Evolutionary conservation across 352 stramenopile genomes (phyloP).

Genomic region (Aphanomyces stellatus): DNA sequence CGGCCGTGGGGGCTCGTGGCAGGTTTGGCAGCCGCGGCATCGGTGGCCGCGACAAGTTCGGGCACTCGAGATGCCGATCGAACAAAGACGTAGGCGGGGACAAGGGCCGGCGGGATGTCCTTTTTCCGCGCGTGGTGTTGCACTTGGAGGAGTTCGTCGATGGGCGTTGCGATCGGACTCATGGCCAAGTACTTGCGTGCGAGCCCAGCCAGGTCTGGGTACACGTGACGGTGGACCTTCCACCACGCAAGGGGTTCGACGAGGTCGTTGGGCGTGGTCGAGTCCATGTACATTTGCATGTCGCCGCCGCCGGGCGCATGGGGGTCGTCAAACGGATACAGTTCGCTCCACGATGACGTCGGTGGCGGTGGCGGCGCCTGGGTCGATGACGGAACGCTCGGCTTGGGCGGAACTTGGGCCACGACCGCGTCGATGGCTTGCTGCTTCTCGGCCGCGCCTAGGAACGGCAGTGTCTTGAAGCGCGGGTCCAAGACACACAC

Average conservation of each 20-base stretch:
- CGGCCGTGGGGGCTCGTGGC: not conserved
- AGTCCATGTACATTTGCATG: slow-evolving; percentile 65
- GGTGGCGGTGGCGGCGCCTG: too few species aligned
- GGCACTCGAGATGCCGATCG: slow-evolving; percentile 65
- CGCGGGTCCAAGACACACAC: slow-evolving; percentile 59
- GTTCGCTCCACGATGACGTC: not conserved
- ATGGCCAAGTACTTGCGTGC: slow-evolving; percentile 72
- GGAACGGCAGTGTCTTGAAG: slow-evolving; percentile 66
- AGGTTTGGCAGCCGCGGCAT: not conserved
- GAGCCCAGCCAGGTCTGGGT: slow-evolving; percentile 55
- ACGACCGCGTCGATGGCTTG: slow-evolving; percentile 17
- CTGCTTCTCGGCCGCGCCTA: slow-evolving; percentile 41
- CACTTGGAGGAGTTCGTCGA: slow-evolving; percentile 68
- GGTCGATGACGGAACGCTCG: not conserved
- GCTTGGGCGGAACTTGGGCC: slow-evolving; percentile 29
- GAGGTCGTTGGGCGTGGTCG: slow-evolving; percentile 47
- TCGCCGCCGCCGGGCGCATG: slow-evolving; percentile 40
- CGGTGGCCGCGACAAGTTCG: slow-evolving; percentile 28
- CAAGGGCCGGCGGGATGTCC: slow-evolving; percentile 66
- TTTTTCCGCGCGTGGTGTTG: slow-evolving; percentile 73
- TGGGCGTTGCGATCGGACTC: slow-evolving; percentile 60
- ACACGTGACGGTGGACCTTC: slow-evolving; percentile 60
- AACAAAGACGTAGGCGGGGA: slow-evolving; percentile 69
- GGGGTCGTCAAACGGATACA: slow-evolving; percentile 1
- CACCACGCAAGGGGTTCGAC: slow-evolving; percentile 76